Conservation (phyloP, 2,329 filamentous ascomycete genomes). For the Botrytis squamosa region DNA sequence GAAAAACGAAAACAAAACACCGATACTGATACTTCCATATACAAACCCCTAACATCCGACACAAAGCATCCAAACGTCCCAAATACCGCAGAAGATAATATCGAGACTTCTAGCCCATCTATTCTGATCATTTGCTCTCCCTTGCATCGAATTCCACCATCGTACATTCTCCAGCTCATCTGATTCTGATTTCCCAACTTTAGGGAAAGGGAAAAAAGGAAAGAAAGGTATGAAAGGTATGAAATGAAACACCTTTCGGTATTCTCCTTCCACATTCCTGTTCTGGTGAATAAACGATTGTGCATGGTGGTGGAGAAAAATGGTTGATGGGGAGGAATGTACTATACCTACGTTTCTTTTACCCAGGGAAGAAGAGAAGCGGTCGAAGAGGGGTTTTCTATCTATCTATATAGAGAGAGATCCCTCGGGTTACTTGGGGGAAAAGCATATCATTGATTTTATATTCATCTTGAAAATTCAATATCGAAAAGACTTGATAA, state of each 20-base stretch:
- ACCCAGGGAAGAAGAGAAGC: not conserved
- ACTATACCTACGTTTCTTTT: not conserved
- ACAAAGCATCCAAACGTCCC: not conserved
- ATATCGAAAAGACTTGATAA: not conserved
- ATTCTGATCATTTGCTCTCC: rapidly evolving
- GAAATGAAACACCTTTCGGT: not conserved
- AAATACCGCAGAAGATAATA: not conserved
- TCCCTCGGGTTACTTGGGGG: not conserved
- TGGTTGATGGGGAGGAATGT: not conserved
- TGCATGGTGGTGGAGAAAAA: not conserved
- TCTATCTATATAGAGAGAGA: not conserved
- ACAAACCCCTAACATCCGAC: not conserved
- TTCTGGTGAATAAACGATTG: not conserved
- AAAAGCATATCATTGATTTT: not conserved
- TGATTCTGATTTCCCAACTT: not conserved
- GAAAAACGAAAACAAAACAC: not conserved
- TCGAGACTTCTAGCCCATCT: not conserved
- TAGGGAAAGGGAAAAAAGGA: too few relatives aligned
- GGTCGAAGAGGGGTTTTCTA: not conserved
- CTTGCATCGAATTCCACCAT: not conserved
- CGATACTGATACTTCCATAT: not conserved
- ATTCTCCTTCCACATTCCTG: not conserved
- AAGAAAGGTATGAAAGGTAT: not conserved
- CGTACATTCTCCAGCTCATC: not conserved
- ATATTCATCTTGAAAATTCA: not conserved